Conservation (phyloP, 306 rosid species). For the Rubus parviflorus region DNA sequence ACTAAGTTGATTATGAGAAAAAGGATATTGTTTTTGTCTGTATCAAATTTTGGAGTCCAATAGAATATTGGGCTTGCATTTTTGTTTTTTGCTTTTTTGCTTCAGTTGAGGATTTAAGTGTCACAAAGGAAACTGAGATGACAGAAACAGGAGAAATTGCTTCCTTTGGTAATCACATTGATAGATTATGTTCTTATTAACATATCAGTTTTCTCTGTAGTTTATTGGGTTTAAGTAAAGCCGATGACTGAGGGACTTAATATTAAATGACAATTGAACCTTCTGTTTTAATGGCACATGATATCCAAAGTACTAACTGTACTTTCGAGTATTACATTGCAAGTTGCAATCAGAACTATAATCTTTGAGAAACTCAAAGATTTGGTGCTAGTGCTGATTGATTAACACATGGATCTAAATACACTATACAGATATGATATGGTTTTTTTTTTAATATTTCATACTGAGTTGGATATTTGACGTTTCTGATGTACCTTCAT, state of each 20-base stretch:
- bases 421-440: neutral
- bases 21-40: neutral
- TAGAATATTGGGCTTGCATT: neutral
- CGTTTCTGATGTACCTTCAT: constrained; percentile 2
- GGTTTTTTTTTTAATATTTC: neutral
- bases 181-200: neutral
- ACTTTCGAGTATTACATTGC: neutral
- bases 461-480: neutral
- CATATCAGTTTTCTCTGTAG: neutral
- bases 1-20: neutral
- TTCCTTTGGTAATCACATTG: neutral
- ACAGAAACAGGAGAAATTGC: neutral
- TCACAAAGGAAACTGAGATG: neutral
- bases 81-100: neutral
- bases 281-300: neutral
- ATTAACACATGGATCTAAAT: neutral
- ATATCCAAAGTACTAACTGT: constrained; percentile 10
- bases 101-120: neutral
- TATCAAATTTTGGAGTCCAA: neutral
- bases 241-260: neutral
- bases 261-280: neutral
- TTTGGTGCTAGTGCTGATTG: constrained; percentile 2
- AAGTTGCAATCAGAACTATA: constrained; percentile 7
- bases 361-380: neutral
- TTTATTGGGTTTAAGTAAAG: neutral